phyloP scores from a whole-genome alignment of 768 basidiomycete genomes.

The Leccinum disarticulatum region DNA sequence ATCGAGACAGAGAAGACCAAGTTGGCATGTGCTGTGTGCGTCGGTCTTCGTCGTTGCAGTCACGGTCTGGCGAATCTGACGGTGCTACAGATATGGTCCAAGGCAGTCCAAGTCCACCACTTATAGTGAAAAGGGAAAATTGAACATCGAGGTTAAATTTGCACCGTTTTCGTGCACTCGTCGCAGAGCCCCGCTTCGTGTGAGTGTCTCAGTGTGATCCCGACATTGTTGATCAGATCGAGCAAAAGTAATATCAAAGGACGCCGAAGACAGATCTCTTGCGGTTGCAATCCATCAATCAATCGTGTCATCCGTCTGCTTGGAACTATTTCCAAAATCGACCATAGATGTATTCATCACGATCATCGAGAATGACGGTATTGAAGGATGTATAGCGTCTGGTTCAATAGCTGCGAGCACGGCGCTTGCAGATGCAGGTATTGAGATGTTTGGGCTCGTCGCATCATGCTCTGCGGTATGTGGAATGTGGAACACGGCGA shows the following conservation, averaged over 20 bases:
- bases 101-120: slow-evolving; percentile 76
- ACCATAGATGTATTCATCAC: slow-evolving; percentile 90
- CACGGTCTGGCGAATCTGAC: background rate
- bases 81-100: slow-evolving; percentile 65
- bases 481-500: background rate
- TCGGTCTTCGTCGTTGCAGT: background rate
- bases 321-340: slow-evolving; percentile 92
- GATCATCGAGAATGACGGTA: slow-evolving; percentile 88
- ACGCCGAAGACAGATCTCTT: slow-evolving; percentile 89
- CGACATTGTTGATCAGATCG: background rate
- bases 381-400: slow-evolving; percentile 85
- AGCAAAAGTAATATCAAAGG: slow-evolving; percentile 49
- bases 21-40: slow-evolving; percentile 94
- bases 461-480: slow-evolving; percentile 78
- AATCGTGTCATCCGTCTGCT: slow-evolving; percentile 75
- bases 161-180: slow-evolving; percentile 85
- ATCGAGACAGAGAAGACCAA: slow-evolving; percentile 92
- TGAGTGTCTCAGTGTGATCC: slow-evolving; percentile 39
- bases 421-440: slow-evolving; percentile 89
- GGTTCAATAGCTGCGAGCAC: slow-evolving; percentile 86
- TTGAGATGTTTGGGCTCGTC: slow-evolving; percentile 88
- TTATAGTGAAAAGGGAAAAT: slow-evolving; percentile 83
- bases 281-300: slow-evolving; percentile 85
- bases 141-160: slow-evolving; percentile 97
- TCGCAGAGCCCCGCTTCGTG: slow-evolving; percentile 82